Percentiles rank a stretch among this genome's conserved stretches.
Conservation (phyloP, 2,329 filamentous ascomycete genomes). For the Coniella vitis region DNA sequence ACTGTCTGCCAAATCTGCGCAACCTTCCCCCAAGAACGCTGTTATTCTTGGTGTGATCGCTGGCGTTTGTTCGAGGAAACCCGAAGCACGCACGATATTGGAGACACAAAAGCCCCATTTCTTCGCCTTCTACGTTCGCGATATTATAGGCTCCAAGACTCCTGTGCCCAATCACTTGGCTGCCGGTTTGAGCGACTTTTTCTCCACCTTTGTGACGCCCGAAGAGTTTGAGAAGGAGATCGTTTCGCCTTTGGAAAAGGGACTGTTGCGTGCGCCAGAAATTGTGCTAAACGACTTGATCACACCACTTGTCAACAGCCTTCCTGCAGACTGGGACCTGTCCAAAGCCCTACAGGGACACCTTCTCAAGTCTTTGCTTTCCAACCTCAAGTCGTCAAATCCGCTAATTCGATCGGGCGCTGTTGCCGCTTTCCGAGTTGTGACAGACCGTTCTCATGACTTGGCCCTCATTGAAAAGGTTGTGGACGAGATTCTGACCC, state of each 20-base stretch:
- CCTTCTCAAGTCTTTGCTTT: slow-evolving; percentile 79
- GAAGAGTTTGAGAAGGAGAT: slow-evolving; percentile 72
- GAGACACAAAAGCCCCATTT: slow-evolving; percentile 63
- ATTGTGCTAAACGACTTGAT: slow-evolving; percentile 77
- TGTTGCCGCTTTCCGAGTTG: slow-evolving; percentile 62
- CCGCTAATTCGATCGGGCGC: slow-evolving; percentile 68
- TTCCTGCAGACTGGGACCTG: slow-evolving; percentile 68
- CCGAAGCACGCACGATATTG: slow-evolving; percentile 54
- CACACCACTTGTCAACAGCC: slow-evolving; percentile 61
- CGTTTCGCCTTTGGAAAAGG: slow-evolving; percentile 79
- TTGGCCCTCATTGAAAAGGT: slow-evolving; percentile 56
- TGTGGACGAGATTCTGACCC: slow-evolving; percentile 68
- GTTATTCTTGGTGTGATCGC: slow-evolving; percentile 78
- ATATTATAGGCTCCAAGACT: slow-evolving; percentile 73
- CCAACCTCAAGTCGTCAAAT: slow-evolving; percentile 89
- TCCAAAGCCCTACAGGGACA: slow-evolving; percentile 65
- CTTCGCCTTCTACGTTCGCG: slow-evolving; percentile 76
- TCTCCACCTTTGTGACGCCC: slow-evolving; percentile 62
- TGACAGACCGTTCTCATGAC: slow-evolving; percentile 58
- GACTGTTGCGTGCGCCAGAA: slow-evolving; percentile 81
- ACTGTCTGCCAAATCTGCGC: slow-evolving; percentile 61
- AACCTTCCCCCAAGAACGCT: slow-evolving; percentile 63
- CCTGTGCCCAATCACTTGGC: slow-evolving; percentile 66
- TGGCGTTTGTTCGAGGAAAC: slow-evolving; percentile 72
- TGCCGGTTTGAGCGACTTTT: slow-evolving; percentile 73